phyloP scores from a whole-genome alignment of 2,329 filamentous ascomycete genomes.

The Stenocarpella maydis region DNA sequence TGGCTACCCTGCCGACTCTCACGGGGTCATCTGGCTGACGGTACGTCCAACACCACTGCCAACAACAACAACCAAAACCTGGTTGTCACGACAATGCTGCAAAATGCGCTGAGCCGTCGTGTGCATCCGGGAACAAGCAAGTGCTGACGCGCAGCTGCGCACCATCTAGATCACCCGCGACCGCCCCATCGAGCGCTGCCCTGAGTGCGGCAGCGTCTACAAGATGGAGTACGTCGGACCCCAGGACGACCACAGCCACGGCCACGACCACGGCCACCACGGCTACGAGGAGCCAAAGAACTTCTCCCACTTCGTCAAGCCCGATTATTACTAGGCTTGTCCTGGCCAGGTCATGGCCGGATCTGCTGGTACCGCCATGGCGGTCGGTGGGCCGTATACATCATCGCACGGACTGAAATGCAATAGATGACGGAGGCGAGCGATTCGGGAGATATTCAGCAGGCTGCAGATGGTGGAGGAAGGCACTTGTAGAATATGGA shows the following conservation, averaged over 20 bases:
- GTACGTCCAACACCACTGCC: slow-evolving; percentile 62
- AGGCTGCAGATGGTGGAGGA: slow-evolving; percentile 11
- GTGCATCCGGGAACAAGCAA: not conserved
- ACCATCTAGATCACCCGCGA: slow-evolving; percentile 77
- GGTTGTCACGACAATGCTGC: not conserved
- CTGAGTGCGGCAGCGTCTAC: slow-evolving; percentile 94
- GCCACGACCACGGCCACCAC: slow-evolving; percentile 60
- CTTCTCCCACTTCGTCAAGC: slow-evolving; percentile 94
- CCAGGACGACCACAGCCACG: slow-evolving; percentile 69
- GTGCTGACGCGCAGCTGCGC: slow-evolving; percentile 18
- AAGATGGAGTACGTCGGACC: slow-evolving; percentile 98
- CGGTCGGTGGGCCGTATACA: slow-evolving; percentile 42
- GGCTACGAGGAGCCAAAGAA: slow-evolving; percentile 90
- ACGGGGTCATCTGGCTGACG: slow-evolving; percentile 89
- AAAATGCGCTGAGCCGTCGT: not conserved
- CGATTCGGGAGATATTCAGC: slow-evolving; percentile 9
- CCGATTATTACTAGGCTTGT: slow-evolving; percentile 84
- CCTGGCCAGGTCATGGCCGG: not conserved
- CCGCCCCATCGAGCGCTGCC: slow-evolving; percentile 92
- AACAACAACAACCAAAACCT: not conserved
- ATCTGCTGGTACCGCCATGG: slow-evolving; percentile 32
- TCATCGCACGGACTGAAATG: slow-evolving; percentile 16
- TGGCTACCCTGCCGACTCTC: slow-evolving; percentile 90
- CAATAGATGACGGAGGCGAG: slow-evolving; percentile 30
- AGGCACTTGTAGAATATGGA: slow-evolving; percentile 51